Evolutionary conservation across 768 basidiomycete species (phyloP).

Genomic region (Agaricus sinodeliciosus): DNA sequence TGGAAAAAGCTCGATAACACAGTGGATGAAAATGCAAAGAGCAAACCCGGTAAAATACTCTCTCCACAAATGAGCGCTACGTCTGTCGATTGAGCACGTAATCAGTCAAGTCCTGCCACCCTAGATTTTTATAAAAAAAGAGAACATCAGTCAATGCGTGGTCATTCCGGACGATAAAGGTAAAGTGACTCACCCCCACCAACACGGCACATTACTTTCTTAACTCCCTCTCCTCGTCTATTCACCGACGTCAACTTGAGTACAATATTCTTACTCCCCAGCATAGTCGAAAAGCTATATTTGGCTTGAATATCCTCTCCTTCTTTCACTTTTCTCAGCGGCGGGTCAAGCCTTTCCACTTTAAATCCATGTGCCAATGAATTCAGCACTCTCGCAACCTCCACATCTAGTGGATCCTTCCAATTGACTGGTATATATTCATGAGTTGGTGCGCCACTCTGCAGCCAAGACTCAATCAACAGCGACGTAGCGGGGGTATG

Average conservation of each 20-base stretch:
- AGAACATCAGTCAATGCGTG: slow-evolving; percentile 3
- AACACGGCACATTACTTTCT: slow-evolving; percentile 90
- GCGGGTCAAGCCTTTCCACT: slow-evolving; percentile 78
- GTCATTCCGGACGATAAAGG: not conserved
- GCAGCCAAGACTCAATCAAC: slow-evolving; percentile 8
- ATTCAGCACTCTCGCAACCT: slow-evolving; percentile 73
- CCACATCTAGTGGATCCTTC: slow-evolving; percentile 76
- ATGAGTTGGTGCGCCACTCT: slow-evolving; percentile 33
- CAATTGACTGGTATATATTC: slow-evolving; percentile 59
- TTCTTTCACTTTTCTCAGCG: slow-evolving; percentile 57
- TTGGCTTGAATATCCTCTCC: slow-evolving; percentile 80
- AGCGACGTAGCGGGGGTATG: slow-evolving; percentile 50
- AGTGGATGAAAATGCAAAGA: slow-evolving; percentile 3
- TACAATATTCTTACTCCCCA: slow-evolving; percentile 69
- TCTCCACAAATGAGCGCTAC: not conserved
- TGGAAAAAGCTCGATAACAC: slow-evolving; percentile 6
- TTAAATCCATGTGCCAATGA: slow-evolving; percentile 69
- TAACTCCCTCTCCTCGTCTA: slow-evolving; percentile 45
- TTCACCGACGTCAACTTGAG: slow-evolving; percentile 77
- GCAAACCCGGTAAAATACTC: not conserved
- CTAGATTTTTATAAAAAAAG: slow-evolving; percentile 25
- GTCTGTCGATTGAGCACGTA: slow-evolving; percentile 76
- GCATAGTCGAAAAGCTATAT: slow-evolving; percentile 71
- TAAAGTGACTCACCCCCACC: slow-evolving; percentile 60
- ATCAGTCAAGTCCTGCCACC: slow-evolving; percentile 75